phyloP scores from a whole-genome alignment of 495 filamentous ascomycete genomes.

The Staphylotrichum tortipilum region DNA sequence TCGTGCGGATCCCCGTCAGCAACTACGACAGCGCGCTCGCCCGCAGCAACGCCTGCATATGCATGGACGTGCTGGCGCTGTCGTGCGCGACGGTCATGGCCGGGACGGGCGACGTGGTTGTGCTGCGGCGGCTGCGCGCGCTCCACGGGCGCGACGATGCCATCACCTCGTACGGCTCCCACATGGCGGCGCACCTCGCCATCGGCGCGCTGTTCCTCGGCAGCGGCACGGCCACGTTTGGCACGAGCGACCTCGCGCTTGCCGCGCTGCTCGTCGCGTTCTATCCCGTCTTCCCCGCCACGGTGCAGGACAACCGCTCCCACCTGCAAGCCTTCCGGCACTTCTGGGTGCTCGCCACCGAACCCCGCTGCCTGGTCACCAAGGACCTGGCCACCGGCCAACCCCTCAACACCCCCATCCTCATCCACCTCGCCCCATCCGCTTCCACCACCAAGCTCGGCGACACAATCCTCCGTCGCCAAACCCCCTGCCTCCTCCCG shows the following conservation, averaged over 20 bases:
- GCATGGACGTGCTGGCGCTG: conserved; percentile 76
- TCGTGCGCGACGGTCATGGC: conserved; percentile 87
- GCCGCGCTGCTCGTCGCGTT: conserved; percentile 84
- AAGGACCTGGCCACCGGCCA: conserved; percentile 76
- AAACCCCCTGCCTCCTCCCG: conserved; percentile 77
- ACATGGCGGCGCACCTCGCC: conserved; percentile 86
- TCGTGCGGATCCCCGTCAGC: conserved; percentile 55
- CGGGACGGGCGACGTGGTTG: conserved; percentile 77
- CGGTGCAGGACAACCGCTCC: conserved; percentile 83
- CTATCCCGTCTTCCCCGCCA: conserved; percentile 84
- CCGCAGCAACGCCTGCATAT: conserved; percentile 75
- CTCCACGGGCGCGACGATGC: conserved; percentile 81
- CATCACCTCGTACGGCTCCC: conserved; percentile 84
- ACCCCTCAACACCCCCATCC: conserved; percentile 65
- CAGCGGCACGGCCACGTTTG: conserved; percentile 83
- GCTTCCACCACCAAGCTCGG: conserved; percentile 9
- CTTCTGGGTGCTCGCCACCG: conserved; percentile 91
- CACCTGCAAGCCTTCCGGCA: conserved; percentile 96
- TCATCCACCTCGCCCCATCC: conserved; percentile 27
- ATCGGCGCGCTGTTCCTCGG: conserved; percentile 87
- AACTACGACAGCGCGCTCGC: conserved; percentile 78
- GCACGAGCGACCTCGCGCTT: conserved; percentile 78
- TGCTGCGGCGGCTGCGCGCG: conserved; percentile 82
- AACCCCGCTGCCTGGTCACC: conserved; percentile 77
- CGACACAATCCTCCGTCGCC: conserved; percentile 7